Conservation (phyloP, 768 basidiomycete species). For the Termitomyces eurrhizus region DNA sequence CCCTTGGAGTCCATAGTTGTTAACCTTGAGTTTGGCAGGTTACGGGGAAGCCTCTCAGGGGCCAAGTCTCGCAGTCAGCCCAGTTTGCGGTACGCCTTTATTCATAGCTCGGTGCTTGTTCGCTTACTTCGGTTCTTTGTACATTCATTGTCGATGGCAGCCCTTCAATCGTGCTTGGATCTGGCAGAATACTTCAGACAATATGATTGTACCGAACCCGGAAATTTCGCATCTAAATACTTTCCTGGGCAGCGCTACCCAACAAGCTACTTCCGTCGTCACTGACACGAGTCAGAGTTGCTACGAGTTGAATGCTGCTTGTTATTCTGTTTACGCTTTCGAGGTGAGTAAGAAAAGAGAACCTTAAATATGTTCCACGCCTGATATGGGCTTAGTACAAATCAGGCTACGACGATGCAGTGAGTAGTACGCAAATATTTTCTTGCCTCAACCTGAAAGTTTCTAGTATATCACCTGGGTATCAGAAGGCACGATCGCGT, state of each 20-base stretch:
- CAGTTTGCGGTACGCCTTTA: constrained; percentile 63
- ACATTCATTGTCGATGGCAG: constrained; percentile 24
- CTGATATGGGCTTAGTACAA: constrained; percentile 27
- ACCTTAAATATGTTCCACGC: neutral
- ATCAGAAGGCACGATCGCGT: constrained; percentile 55
- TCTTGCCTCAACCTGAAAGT: neutral
- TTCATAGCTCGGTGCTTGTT: constrained; percentile 1
- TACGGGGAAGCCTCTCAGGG: constrained; percentile 40
- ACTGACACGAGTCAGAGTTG: constrained; percentile 64
- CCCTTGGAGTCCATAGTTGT: constrained; percentile 8
- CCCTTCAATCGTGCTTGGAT: constrained; percentile 71
- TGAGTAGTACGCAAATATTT: constrained; percentile 25
- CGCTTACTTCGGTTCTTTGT: constrained; percentile 3
- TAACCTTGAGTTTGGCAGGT: constrained; percentile 29
- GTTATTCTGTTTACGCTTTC: constrained; percentile 74
- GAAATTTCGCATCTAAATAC: constrained; percentile 52
- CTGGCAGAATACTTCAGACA: constrained; percentile 58
- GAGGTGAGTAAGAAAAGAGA: constrained; percentile 39
- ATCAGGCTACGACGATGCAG: constrained; percentile 56
- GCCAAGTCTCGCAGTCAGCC: constrained; percentile 75
- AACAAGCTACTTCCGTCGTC: constrained; percentile 76
- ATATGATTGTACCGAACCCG: constrained; percentile 52
- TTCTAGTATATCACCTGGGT: constrained; percentile 80
- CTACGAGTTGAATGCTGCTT: constrained; percentile 54
- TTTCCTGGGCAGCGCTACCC: constrained; percentile 64